These are phyloP conservation scores for Calonectria pauciramosa DNA, from an alignment of 2,329 filamentous ascomycete species.

Conservation along the genomic window DNA sequence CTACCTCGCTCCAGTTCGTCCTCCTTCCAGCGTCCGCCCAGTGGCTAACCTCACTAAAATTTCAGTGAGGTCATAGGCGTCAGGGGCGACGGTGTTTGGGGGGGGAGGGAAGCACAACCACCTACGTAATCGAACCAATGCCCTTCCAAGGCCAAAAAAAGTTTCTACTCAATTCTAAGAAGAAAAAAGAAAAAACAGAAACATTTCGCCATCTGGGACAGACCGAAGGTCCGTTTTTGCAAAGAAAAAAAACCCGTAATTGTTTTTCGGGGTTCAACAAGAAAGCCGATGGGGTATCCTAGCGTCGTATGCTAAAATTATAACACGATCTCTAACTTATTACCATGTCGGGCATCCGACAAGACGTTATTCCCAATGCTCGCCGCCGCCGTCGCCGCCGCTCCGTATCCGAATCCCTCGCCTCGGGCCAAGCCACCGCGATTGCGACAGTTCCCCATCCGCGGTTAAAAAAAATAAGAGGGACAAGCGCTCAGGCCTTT, in stretches of 20 bases:
- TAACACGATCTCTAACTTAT: constrained; percentile 10
- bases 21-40: neutral
- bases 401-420: neutral
- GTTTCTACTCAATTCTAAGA: neutral
- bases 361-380: constrained; percentile 6
- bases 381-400: neutral
- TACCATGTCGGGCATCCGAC: neutral
- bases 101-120: neutral
- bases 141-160: neutral
- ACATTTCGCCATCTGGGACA: neutral
- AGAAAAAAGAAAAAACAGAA: neutral
- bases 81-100: neutral
- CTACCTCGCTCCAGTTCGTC: neutral
- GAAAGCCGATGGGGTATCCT: constrained; percentile 22
- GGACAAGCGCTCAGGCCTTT: neutral
- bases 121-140: constrained; percentile 6
- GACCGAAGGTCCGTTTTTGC: neutral
- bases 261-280: neutral
- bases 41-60: neutral
- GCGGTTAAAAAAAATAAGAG: neutral
- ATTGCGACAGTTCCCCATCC: constrained; percentile 4
- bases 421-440: constrained; percentile 18
- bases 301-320: constrained; percentile 30
- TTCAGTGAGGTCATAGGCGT: constrained; percentile 17
- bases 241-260: neutral